Evolutionary conservation across 768 basidiomycete species (phyloP), one percentile per base, ranked within the genome.

Genomic region (Suillus subluteus): DNA sequence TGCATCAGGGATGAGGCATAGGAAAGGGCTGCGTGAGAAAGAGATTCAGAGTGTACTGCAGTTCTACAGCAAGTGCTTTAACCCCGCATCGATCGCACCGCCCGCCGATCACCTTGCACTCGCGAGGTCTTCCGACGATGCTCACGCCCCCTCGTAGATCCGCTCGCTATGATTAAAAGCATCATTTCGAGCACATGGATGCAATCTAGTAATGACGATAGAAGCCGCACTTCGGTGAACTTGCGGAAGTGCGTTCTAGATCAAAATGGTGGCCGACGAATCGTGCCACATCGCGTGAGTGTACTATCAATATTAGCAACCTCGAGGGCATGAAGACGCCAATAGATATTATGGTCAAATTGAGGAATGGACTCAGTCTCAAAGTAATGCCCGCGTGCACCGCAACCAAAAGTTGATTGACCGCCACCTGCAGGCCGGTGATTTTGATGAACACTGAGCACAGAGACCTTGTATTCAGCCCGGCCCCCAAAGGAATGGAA

Each of bases 31-130:
- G 40, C 91, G 90, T 5, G 91, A 91, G 75, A 82, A 79, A 55
- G 92, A 94, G 75, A 82, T 92, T 0, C 88, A 91, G 69, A 87
- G 83, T 65, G 90, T 91, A n/a, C 82, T 93, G 30, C 89, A 92
- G 74, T 94, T 94, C 74, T 92, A 91, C 73, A 84, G 88, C 61
- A 86, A 88, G 68, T 82, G 91, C 13, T 92, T 91, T 80, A 84
- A 83, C 64, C 90, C 91, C 4, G 88, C 87, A 3, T 37, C 9
- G 9, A 37, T 37, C 82, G 13, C 40, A n/a, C n/a, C 86, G 11
- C 88, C 32, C 32, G 6, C 86, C 12, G 88, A 88, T 32, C 64
- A 71, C 32, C 69, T 64, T 15, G 65, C 66, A 18, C 40, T 11
- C 1, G 80, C 69, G 32, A 61, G 69, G 69, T 59, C 37, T 76